Evolutionary conservation across 2,329 filamentous ascomycete genomes (phyloP).

Genomic region (Grosmannia huntii): DNA sequence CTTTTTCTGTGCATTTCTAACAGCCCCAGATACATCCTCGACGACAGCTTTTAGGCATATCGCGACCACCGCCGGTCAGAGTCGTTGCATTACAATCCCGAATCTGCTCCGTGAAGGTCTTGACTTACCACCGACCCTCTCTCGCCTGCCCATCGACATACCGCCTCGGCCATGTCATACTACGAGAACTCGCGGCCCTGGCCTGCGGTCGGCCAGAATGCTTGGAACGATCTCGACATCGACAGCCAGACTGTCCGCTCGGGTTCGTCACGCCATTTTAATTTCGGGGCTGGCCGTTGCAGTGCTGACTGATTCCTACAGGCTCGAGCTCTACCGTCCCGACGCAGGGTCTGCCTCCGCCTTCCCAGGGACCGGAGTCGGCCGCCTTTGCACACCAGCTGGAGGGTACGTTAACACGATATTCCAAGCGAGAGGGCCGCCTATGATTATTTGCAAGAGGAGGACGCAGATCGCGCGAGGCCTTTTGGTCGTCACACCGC

Average conservation of each 20-base stretch:
- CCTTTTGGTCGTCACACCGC: not conserved
- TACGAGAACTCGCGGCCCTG: slow-evolving; percentile 18
- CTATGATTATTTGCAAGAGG: not conserved
- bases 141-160: not conserved
- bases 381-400: slow-evolving; percentile 22
- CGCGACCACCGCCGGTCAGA: not conserved
- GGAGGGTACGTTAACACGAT: slow-evolving; percentile 20
- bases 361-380: slow-evolving; percentile 9
- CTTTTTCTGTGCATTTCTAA: not conserved
- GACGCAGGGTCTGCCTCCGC: slow-evolving; percentile 17
- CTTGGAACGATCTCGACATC: slow-evolving; percentile 17
- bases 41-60: not conserved
- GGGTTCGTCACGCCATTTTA: slow-evolving; percentile 9
- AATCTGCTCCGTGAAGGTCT: not conserved
- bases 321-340: slow-evolving; percentile 23
- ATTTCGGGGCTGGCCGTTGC: not conserved
- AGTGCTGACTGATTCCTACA: slow-evolving; percentile 7
- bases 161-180: slow-evolving; percentile 14
- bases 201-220: slow-evolving; percentile 15
- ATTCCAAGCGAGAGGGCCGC: not conserved
- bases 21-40: not conserved
- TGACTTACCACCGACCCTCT: not conserved
- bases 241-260: slow-evolving; percentile 17
- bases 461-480: not conserved
- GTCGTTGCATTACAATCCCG: not conserved